Base-by-base conservation (phyloP, 2,329 filamentous ascomycete species). In the Blastomyces gilchristii region DNA sequence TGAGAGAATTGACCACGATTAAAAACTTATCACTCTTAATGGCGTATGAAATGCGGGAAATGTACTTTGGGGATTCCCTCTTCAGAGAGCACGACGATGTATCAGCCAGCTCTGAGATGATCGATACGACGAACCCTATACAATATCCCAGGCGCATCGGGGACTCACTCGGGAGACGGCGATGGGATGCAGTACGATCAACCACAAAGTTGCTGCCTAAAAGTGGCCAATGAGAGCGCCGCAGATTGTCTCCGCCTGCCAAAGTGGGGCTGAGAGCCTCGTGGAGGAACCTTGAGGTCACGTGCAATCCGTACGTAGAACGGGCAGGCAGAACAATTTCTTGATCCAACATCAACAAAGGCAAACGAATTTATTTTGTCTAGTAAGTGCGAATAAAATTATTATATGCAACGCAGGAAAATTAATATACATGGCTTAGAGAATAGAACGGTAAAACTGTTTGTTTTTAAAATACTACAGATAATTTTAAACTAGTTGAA, bases 201-300 rank as follows among this genome's bases (percentile, higher is more conserved):
- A 8, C 28, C 8, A 14, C 11, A 22, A 49, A 61, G 59, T 45
- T 61, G 59, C 50, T 61, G 59, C 59, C 49, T 61, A 61, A 22
- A 16, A 57, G 16, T 39, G 37, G 31, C 62, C 59, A 65, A 63
- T 62, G 41, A 60, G 45, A 31, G 16, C 22, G 14, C 58, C 52
- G 31, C 11, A 31, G 16, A n/a, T 53, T 43, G 54, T 4, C 58
- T 39, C 61, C 60, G 63, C 61, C 63, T 54, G 45, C 45, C 12
- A 28, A 39, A 16, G 39, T 53, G 57, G 45, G 50, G 31, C 45
- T 9, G 60, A 63, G n/a, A 39, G 37, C 9, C 37, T 11, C 37
- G 31, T 18, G 31, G n/a, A 28, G 11, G 1, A 14, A 12, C 22
- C 25, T 5, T 12, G 7, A 14, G 49, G 28, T 59, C 58, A 59